Percentiles rank a stretch among this genome's conserved stretches.
phyloP scores from a whole-genome alignment of 352 stramenopile genomes.

The Globisporangium acanthophoron region DNA sequence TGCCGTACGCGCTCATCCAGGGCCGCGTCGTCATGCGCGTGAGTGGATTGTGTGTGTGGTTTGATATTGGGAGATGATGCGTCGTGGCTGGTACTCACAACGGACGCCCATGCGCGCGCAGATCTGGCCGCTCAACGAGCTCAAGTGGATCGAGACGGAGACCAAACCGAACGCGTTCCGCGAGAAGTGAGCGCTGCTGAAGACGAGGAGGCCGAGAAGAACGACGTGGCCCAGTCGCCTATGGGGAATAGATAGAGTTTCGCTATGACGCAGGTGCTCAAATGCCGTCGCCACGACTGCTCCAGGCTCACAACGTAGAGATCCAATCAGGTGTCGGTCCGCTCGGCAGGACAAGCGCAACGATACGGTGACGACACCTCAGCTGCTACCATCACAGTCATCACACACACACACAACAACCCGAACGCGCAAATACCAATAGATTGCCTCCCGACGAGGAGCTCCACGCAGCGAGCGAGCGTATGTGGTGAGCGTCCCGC shows the following conservation, averaged over 20 bases:
- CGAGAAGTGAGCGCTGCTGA: slow-evolving; percentile 30
- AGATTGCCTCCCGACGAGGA: neutral
- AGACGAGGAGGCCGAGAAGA: no score
- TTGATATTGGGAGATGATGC: no score
- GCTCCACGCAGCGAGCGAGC: neutral
- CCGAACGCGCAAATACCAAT: neutral
- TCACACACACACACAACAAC: neutral
- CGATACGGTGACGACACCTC: no score
- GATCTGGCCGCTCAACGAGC: slow-evolving; percentile 77
- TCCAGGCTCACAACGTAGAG: no score
- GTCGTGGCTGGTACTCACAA: no score
- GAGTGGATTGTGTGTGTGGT: slow-evolving; percentile 17
- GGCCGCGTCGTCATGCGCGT: slow-evolving; percentile 87
- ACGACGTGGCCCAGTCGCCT: no score
- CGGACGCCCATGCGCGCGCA: slow-evolving; percentile 9
- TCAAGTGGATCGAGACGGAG: slow-evolving; percentile 60
- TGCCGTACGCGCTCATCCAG: slow-evolving; percentile 90
- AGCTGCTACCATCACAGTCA: no score
- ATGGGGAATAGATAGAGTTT: neutral
- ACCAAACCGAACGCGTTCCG: slow-evolving; percentile 42
- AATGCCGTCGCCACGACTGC: no score
- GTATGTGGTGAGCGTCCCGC: neutral
- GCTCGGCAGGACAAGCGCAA: no score
- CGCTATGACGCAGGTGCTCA: no score
- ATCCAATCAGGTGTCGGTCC: no score